These are phyloP conservation scores for Cercis canadensis DNA, from an alignment of 306 rosid species.

Conservation along the genomic window DNA sequence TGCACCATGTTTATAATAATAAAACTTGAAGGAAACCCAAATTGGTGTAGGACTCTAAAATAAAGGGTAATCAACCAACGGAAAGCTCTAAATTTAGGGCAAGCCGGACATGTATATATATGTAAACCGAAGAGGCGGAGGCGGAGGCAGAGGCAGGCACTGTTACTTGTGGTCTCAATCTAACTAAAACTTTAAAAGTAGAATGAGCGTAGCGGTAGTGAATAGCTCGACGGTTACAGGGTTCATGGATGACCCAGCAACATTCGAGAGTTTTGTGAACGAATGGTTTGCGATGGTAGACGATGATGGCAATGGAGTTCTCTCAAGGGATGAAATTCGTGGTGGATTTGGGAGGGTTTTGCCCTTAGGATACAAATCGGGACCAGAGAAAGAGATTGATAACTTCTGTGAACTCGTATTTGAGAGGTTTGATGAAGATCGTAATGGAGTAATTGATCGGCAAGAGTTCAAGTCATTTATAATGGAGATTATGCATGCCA, in stretches of 20 bases:
- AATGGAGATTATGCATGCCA: constrained; percentile 62
- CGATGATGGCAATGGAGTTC: constrained; percentile 46
- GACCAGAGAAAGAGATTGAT: constrained; percentile 29
- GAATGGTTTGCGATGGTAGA: constrained; percentile 52
- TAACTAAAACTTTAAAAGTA: background rate
- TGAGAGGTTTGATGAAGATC: constrained; percentile 56
- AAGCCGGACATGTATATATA: constrained; percentile 19
- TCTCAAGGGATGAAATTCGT: constrained; percentile 51
- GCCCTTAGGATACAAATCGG: constrained; percentile 49
- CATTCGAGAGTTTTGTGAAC: constrained; percentile 47
- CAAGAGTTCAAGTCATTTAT: constrained; percentile 50
- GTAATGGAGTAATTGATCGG: constrained; percentile 47
- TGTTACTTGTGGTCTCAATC: background rate
- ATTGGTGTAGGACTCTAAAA: constrained; percentile 22
- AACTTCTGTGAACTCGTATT: constrained; percentile 37
- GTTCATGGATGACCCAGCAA: constrained; percentile 44
- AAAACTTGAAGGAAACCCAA: no score
- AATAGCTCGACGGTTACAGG: constrained; percentile 47
- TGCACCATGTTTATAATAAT: no score
- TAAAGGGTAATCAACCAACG: constrained; percentile 40
- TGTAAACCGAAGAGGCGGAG: background rate
- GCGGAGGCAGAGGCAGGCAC: background rate
- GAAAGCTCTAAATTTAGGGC: constrained; percentile 44
- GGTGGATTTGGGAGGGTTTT: constrained; percentile 39
- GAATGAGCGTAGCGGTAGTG: constrained; percentile 52